Base-by-base conservation (phyloP, 2,329 filamentous ascomycete genomes). In the Rhynchosporium graminicola region DNA sequence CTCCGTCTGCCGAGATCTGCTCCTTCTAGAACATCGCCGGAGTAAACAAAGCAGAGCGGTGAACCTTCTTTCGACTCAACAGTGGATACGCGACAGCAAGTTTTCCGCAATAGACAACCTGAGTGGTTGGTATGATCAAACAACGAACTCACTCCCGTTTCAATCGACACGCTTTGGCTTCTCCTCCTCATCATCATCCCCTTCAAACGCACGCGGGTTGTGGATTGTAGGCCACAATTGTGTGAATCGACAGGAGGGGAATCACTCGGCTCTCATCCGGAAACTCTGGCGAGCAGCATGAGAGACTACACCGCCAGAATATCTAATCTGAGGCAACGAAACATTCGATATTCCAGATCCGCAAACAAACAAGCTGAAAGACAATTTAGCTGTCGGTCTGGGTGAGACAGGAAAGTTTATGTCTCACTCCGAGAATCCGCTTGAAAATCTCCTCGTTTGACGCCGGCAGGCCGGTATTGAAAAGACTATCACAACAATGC, bases 91-190 rank as follows among this genome's bases (percentile, higher is more conserved):
- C 51, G 57, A 51, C 61, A 65, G 57, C 57, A 46, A 57, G 60
- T 68, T 65, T 67, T 66, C 62, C 61, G 57, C 57, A 42, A 48
- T 33, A 40, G 33, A 54, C 26, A 9, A 59, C 43, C 55, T 63
- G 63, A 67, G 65, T 69, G 68, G 68, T 64, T 66, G 68, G 63
- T 40, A 58, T 55, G 40, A 60, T 31, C 43, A 63, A 63, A 43
- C 55, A 60, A 46, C 46, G 6, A 36, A 36, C 31, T 6, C 26
- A 54, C 6, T 52, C 45, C 38, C 26, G 54, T 55, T 20, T 20
- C 20, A 20, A 20, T 20, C 20, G 1, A 20, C 20, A 20, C 20
- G 20, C 20, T 20, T 20, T 20, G 20, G 42, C 56, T 33, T 51
- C 47, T 40, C n/a, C 1, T 59, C 51, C 20, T 26, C 57, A 29